Evolutionary conservation across 495 filamentous ascomycete genomes (phyloP).

Genomic region (Aspergillus biplanus): DNA sequence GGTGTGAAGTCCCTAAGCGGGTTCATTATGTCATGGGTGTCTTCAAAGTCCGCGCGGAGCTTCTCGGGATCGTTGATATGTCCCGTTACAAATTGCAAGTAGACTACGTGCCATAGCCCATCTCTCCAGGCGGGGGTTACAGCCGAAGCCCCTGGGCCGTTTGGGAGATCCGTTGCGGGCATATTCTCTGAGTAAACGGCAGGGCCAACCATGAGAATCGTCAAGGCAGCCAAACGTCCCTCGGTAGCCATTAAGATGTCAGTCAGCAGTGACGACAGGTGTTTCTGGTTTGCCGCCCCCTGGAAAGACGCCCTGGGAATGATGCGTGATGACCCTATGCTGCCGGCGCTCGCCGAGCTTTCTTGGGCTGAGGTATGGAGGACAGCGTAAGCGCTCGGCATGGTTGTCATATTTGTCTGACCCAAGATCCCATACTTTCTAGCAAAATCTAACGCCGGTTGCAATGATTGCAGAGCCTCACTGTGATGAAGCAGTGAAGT

Average conservation of each 20-base stretch:
- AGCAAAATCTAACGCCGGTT: conserved; percentile 19
- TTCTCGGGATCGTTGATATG: conserved; percentile 11
- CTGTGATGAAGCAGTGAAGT: conserved; percentile 21
- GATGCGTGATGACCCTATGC: conserved; percentile 19
- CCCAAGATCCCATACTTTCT: not conserved
- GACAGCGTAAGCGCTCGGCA: conserved; percentile 9
- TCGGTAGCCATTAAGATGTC: conserved; percentile 9
- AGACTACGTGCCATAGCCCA: conserved; percentile 25
- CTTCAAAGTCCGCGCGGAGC: conserved; percentile 16
- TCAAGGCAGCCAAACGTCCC: not conserved
- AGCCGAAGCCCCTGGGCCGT: conserved; percentile 21
- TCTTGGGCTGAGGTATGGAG: conserved; percentile 9
- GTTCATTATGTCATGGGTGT: conserved; percentile 19
- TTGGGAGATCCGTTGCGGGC: conserved; percentile 13
- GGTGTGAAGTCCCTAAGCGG: conserved; percentile 35
- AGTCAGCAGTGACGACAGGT: conserved; percentile 14
- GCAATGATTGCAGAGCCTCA: conserved; percentile 18
- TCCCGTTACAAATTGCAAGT: conserved; percentile 11
- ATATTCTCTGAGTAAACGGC: conserved; percentile 18
- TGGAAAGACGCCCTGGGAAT: conserved; percentile 16
- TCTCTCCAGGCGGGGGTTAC: conserved; percentile 27
- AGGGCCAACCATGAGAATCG: conserved; percentile 15
- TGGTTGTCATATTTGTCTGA: conserved; percentile 6
- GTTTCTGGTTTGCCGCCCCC: conserved; percentile 14
- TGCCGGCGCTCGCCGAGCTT: conserved; percentile 7